These are phyloP conservation scores for Microdochium bolleyi DNA, from an alignment of 2,329 filamentous ascomycete species.

Conservation along the genomic window DNA sequence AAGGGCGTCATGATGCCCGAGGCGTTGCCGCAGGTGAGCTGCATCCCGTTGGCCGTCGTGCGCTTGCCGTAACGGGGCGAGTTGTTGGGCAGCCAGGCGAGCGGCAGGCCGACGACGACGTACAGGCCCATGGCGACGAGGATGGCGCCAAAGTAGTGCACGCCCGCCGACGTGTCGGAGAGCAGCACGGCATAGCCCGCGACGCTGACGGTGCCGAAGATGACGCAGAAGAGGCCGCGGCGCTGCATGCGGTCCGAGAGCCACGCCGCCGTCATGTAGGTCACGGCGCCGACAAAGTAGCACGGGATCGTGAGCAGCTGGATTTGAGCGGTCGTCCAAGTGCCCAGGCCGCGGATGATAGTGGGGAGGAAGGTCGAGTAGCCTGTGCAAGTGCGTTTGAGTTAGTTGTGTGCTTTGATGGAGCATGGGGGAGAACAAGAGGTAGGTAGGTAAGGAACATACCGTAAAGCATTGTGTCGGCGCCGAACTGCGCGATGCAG, in stretches of 20 bases:
- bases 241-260: constrained; percentile 60
- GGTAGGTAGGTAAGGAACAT: too few relatives aligned
- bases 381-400: constrained; percentile 34
- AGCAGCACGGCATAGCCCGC: constrained; percentile 64
- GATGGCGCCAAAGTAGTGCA: constrained; percentile 69
- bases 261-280: constrained; percentile 58
- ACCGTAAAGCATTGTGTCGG: constrained; percentile 68
- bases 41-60: constrained; percentile 62
- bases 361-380: constrained; percentile 73
- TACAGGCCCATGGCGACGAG: constrained; percentile 70
- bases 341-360: constrained; percentile 63
- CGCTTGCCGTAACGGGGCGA: constrained; percentile 69
- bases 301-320: constrained; percentile 74
- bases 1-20: constrained; percentile 69
- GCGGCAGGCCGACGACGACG: constrained; percentile 43
- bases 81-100: constrained; percentile 59
- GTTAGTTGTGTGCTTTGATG: background rate
- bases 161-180: constrained; percentile 48
- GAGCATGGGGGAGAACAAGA: too few relatives aligned
- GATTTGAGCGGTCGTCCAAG: constrained; percentile 55
- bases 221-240: constrained; percentile 55
- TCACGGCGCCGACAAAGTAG: constrained; percentile 63
- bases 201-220: constrained; percentile 55
- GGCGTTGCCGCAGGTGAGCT: constrained; percentile 62
- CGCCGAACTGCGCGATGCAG: constrained; percentile 61